Evolutionary conservation across 1,284 basidiomycete species (phyloP), one percentile per base, ranked within the genome.

Genomic region (Phlebopus sp.): DNA sequence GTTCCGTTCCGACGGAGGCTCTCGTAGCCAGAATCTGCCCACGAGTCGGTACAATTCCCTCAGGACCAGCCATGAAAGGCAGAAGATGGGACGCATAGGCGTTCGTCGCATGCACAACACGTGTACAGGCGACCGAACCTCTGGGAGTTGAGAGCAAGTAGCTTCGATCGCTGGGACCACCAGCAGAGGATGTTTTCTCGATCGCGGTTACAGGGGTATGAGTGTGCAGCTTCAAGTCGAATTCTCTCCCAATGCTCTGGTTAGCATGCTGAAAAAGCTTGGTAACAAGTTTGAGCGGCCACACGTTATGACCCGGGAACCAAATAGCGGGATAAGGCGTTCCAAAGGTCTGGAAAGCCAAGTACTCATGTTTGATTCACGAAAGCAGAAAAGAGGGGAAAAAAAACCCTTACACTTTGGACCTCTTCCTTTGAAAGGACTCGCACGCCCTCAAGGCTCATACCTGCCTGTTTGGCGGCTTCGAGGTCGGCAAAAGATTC

Each of bases 101-200:
- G 55, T 93, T 92, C 4, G 88, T 92, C 0, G 89, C 88, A 58
- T 93, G 89, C 1, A 93, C 65, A 34, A 93, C 73, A 49, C 79
- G 78, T 10, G 74, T 66, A 53, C 85, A 84, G 2, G 63, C 31
- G 27, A 89, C 60, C 0, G 60, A 40, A 2, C 89, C 87, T 25
- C 86, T 76, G 0, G 79, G 76, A 0, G 88, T 90, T 3, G 63
- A 57, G 4, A 62, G 37, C 8, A 25, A 37, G 25, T 53, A 57
- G 10, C 15, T 29, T 17, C 51, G 53, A 5, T 14, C 18, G 14
- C n/a, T 3, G 3, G 37, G n/a, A 5, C 21, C 17, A 14, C 52
- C 23, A 5, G 21, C 14, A 30, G 30, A 41, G 1, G 36, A 21
- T 1, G 18, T 1, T 5, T 23, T 39, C 5, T 41, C 31, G 45